Evolutionary conservation across 2,329 filamentous ascomycete species (phyloP).

Genomic region (Phymatotrichopsis omnivora): DNA sequence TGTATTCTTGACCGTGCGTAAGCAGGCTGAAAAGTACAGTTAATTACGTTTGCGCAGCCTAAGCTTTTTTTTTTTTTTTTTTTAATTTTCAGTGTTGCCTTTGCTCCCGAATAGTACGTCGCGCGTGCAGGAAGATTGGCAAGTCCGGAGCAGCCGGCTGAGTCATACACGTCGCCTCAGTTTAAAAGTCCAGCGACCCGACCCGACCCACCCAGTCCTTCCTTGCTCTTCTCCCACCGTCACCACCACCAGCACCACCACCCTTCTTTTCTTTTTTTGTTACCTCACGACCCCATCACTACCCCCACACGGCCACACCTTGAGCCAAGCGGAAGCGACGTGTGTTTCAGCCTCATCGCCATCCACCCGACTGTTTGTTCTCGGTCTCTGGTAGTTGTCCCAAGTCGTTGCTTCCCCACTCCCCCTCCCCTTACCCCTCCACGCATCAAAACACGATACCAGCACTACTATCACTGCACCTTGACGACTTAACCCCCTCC

Average conservation of each 20-base stretch:
- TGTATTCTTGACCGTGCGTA: neutral
- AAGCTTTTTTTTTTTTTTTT: constrained; percentile 19
- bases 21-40: too few relatives aligned
- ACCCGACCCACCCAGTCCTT: constrained; percentile 10
- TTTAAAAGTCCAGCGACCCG: constrained; percentile 27
- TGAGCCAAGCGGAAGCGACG: too few relatives aligned
- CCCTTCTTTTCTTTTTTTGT: neutral
- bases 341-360: too few relatives aligned
- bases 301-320: constrained; percentile 20
- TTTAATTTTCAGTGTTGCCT: constrained; percentile 1
- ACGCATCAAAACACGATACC: constrained; percentile 6
- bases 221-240: neutral
- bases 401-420: constrained; percentile 1
- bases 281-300: constrained; percentile 1
- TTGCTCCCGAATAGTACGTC: constrained; percentile 15
- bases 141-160: constrained; percentile 15
- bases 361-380: too few relatives aligned
- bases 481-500: constrained; percentile 5
- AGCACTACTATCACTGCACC: constrained; percentile 4
- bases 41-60: too few relatives aligned
- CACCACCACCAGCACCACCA: constrained; percentile 6
- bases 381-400: neutral
- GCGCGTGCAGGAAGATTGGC: constrained; percentile 16
- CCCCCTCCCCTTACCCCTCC: constrained; percentile 10
- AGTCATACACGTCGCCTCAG: constrained; percentile 22